Conservation (phyloP, 2,329 filamentous ascomycete species). For the Verticillium zaregamsianum region DNA sequence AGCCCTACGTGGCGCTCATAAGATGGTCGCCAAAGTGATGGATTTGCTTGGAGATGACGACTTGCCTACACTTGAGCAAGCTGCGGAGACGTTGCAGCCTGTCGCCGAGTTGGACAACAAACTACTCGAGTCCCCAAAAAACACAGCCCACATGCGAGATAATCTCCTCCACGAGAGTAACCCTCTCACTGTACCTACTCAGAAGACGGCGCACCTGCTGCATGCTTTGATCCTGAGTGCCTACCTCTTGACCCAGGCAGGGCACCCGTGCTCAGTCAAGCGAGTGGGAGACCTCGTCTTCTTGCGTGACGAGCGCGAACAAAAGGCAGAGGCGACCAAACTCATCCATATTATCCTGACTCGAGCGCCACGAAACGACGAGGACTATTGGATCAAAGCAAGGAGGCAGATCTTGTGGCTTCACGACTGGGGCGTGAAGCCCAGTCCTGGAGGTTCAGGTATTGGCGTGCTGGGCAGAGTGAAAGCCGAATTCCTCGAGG, state of each 20-base stretch:
- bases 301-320: constrained; percentile 59
- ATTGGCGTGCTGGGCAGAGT: constrained; percentile 62
- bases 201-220: constrained; percentile 53
- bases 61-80: constrained; percentile 45
- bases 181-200: constrained; percentile 57
- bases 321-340: constrained; percentile 54
- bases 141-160: constrained; percentile 42
- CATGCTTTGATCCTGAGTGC: constrained; percentile 61
- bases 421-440: constrained; percentile 61
- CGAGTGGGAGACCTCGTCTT: constrained; percentile 60
- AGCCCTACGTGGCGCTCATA: constrained; percentile 56
- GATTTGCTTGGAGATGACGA: constrained; percentile 57
- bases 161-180: constrained; percentile 57
- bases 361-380: constrained; percentile 53
- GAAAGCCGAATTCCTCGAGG: constrained; percentile 58
- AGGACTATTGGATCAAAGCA: constrained; percentile 58
- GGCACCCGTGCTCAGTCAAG: constrained; percentile 46
- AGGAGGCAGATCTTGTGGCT: constrained; percentile 69
- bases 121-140: constrained; percentile 32
- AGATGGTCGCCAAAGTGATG: constrained; percentile 55
- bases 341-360: constrained; percentile 51
- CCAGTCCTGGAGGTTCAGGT: constrained; percentile 35
- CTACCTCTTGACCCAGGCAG: constrained; percentile 48
- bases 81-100: constrained; percentile 38
- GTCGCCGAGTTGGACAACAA: constrained; percentile 24